Base-by-base conservation (phyloP, 345 rosid species). In the Crucihimalaya himalaica region DNA sequence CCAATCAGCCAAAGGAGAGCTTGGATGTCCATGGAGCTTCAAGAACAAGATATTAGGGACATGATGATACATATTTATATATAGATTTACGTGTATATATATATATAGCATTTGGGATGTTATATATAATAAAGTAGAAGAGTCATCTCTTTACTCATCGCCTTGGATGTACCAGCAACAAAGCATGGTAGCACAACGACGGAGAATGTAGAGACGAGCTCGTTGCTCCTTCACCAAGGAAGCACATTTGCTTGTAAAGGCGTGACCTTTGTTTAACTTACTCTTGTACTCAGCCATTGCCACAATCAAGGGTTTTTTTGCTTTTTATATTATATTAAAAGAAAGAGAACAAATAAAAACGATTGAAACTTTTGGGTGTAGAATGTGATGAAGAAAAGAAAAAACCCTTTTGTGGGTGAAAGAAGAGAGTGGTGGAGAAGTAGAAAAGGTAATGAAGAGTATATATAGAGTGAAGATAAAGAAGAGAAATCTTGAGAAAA, bases 151-250 rank as follows among this genome's bases (percentile, higher is more conserved):
- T 67, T 78, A 83, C 48, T 83, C 90, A 61, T 87, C 94, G 4
- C 87, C 88, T 4, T 85, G 84, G 29, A 88, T 82, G 72, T 87
- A 88, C 86, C 84, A 86, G 78, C 92, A 87, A 21, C 88, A 82
- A 61, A 91, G 97, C 89, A 90, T 87, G 63, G 92, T 84, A 52
- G 90, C 90, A 6, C 94, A 90, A n/a, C 97, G 94, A 66, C 92
- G 89, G 51, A 90, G 55, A 68, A 90, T 84, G 47, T 88, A 88
- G 75, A 90, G 78, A 27, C 88, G 89, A 31, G 90, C 87, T 8
- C 87, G 87, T 74, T 85, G 94, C 75, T 88, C 84, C 80, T 87
- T 83, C 5, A 88, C 86, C 71, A 87, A 71, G 39, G 88, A 83
- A 62, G 87, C 89, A 53, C 94, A 91, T 62, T 88, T 91, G 66